A percentile compares a stretch with the other conserved stretches of the same genome.
phyloP scores from a whole-genome alignment of 441 rosid species.

The Bocquillonia castaneifolia region DNA sequence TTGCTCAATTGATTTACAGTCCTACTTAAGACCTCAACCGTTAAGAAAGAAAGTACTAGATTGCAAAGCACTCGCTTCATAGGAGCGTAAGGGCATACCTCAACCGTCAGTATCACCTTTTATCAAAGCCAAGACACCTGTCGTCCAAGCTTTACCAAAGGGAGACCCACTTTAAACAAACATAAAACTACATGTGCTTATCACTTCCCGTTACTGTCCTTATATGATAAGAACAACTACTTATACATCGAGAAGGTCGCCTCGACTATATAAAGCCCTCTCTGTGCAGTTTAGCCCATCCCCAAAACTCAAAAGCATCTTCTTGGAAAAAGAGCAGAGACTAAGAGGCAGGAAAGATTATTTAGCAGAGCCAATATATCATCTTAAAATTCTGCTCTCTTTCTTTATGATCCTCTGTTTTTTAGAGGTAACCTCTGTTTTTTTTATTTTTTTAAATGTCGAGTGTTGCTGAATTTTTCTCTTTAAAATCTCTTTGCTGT shows the following conservation, averaged over 20 bases:
- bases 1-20: no score
- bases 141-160: conserved; percentile 7
- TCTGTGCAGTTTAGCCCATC: background rate
- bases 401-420: conserved; percentile 1
- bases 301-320: conserved; percentile 21
- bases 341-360: conserved; percentile 1
- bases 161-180: background rate
- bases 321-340: conserved; percentile 16
- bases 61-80: conserved; percentile 11
- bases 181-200: accelerated
- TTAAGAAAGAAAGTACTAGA: no score
- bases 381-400: conserved; percentile 6
- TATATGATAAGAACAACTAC: accelerated
- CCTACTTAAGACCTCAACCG: no score
- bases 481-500: background rate
- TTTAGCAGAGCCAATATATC: background rate
- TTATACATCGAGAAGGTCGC: conserved; percentile 31
- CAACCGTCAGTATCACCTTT: conserved; percentile 28
- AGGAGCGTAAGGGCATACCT: background rate
- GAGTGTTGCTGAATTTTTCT: background rate
- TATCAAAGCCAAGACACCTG: conserved; percentile 25
- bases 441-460: background rate
- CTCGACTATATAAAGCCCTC: conserved; percentile 7
- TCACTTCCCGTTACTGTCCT: accelerated
- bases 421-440: conserved; percentile 22